A percentile compares a stretch with the other conserved stretches of the same genome.
Conservation (phyloP, 2,329 filamentous ascomycete species). For the Tolypocladium ovalisporum region DNA sequence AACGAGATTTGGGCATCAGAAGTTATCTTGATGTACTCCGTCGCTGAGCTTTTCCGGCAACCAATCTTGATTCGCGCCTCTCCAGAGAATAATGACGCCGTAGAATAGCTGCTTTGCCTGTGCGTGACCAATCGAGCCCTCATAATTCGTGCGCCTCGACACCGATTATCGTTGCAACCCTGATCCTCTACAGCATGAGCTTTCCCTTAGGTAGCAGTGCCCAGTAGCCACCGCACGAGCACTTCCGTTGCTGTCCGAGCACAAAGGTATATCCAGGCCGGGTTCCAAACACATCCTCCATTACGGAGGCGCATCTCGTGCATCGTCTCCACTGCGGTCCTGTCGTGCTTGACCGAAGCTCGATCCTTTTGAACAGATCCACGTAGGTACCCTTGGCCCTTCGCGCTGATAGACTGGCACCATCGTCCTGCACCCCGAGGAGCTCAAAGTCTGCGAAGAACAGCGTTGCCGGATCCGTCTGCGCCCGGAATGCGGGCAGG, state of each 20-base stretch:
- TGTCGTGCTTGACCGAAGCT: conserved; percentile 27
- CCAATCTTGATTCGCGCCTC: too few relatives aligned
- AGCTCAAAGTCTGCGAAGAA: conserved; percentile 64
- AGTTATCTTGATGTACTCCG: background rate
- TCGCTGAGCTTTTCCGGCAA: background rate
- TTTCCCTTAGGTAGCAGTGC: conserved; percentile 28
- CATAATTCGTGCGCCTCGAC: background rate
- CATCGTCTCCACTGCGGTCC: conserved; percentile 24
- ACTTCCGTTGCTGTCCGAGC: conserved; percentile 42
- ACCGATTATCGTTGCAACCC: background rate
- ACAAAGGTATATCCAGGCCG: conserved; percentile 43
- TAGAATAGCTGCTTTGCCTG: background rate
- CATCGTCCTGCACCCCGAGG: conserved; percentile 53
- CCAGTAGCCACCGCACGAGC: conserved; percentile 44
- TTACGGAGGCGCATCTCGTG: conserved; percentile 52
- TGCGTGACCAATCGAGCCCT: background rate
- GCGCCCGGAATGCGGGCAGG: conserved; percentile 44
- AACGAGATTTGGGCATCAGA: too few relatives aligned
- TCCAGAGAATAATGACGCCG: background rate
- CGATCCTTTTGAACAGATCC: conserved; percentile 48
- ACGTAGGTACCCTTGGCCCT: conserved; percentile 28
- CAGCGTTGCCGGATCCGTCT: conserved; percentile 54
- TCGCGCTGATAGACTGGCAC: conserved; percentile 30
- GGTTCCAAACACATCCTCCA: conserved; percentile 44
- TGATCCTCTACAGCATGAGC: conserved; percentile 7